phyloP scores from a whole-genome alignment of 805 yeast species.

The Candida berthetii region DNA sequence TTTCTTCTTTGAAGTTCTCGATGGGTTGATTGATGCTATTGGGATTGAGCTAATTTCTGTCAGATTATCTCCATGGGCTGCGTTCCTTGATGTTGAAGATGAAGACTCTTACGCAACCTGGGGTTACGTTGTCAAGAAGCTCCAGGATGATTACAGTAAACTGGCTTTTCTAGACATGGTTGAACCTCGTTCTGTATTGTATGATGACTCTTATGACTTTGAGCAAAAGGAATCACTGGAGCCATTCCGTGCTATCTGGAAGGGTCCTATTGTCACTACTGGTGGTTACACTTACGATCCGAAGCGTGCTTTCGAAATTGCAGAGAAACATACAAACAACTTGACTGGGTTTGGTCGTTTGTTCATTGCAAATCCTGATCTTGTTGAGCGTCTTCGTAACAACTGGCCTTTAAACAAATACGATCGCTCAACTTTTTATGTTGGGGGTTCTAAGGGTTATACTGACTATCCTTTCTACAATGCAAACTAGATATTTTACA shows the following conservation, averaged over 20 bases:
- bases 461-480: conserved; percentile 1
- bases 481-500: too few species aligned
- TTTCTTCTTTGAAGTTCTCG: conserved; percentile 32
- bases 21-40: neutral
- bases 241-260: conserved; percentile 8
- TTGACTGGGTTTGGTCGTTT: conserved; percentile 29
- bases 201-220: neutral
- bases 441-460: conserved; percentile 3
- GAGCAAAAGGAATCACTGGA: too few species aligned
- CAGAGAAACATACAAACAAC: conserved; percentile 15
- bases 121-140: conserved; percentile 29
- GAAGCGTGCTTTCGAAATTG: conserved; percentile 1
- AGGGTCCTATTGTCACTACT: conserved; percentile 22
- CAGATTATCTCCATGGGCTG: conserved; percentile 33
- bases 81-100: conserved; percentile 19
- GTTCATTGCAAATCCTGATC: conserved; percentile 37
- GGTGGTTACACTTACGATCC: conserved; percentile 24
- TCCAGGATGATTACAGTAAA: conserved; percentile 26
- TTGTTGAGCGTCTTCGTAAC: conserved; percentile 28
- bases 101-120: conserved; percentile 31
- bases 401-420: conserved; percentile 25
- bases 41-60: conserved; percentile 6
- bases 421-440: conserved; percentile 26
- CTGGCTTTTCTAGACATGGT: conserved; percentile 36
- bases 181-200: conserved; percentile 30